Conservation (phyloP, 73 alveolate genomes). For the Paramecium bursaria region DNA sequence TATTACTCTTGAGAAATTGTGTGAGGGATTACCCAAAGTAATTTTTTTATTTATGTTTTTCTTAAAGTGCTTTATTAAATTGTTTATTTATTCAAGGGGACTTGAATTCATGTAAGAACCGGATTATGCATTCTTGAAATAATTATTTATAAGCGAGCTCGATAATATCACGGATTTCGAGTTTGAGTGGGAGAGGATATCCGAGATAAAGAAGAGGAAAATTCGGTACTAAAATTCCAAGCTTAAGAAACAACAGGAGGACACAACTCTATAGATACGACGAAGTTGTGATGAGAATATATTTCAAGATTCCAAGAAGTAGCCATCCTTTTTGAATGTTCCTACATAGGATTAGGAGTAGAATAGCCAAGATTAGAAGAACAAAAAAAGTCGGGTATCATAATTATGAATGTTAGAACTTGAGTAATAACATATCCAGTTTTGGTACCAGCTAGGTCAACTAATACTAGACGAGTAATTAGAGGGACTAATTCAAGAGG, state of each 20-base stretch:
- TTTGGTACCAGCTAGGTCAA: constrained; percentile 41
- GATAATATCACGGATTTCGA: not conserved
- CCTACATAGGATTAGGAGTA: constrained; percentile 22
- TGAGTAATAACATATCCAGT: constrained; percentile 32
- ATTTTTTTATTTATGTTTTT: constrained; percentile 56
- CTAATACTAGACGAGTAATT: constrained; percentile 29
- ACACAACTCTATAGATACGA: not conserved
- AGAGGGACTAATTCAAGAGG: constrained; percentile 14
- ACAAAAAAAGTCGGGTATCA: constrained; percentile 32
- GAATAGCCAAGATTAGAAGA: not conserved
- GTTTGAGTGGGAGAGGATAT: constrained; percentile 26
- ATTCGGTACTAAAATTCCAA: not conserved
- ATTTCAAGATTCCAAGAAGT: not conserved
- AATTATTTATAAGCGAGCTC: constrained; percentile 37
- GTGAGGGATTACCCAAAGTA: constrained; percentile 76
- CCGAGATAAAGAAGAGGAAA: constrained; percentile 31
- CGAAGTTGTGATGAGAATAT: constrained; percentile 8
- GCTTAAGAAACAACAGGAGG: not conserved
- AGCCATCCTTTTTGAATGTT: constrained; percentile 27
- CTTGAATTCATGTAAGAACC: constrained; percentile 76
- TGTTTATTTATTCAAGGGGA: constrained; percentile 70
- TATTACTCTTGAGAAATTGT: constrained; percentile 17
- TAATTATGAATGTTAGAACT: constrained; percentile 2
- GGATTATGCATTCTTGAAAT: constrained; percentile 73
- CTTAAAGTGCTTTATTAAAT: constrained; percentile 38